Percentiles rank a stretch among this genome's conserved stretches.
Conservation (phyloP, 2,329 filamentous ascomycete species). For the Malbranchea zuffiana region DNA sequence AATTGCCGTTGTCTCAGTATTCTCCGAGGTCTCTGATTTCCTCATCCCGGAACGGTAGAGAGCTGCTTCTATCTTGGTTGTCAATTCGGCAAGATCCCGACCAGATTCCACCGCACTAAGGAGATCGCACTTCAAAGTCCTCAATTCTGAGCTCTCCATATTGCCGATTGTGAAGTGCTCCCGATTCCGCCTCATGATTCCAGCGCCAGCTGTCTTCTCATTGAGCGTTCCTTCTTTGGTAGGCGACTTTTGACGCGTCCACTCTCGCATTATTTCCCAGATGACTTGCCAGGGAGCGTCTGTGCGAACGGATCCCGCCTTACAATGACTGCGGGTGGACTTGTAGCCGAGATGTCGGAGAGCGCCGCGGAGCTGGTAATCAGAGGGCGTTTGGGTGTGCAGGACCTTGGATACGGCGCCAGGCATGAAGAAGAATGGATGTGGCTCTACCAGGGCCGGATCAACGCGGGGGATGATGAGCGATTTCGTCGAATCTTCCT, state of each 20-base stretch:
- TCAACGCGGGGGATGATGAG: constrained; percentile 40
- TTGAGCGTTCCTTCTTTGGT: constrained; percentile 63
- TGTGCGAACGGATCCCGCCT: constrained; percentile 82
- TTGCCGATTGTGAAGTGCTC: constrained; percentile 19
- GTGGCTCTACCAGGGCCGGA: constrained; percentile 56
- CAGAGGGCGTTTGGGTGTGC: constrained; percentile 68
- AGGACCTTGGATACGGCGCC: constrained; percentile 63
- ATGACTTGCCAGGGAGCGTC: constrained; percentile 82
- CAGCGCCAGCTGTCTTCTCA: constrained; percentile 58
- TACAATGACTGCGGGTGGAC: constrained; percentile 77
- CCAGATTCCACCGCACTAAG: constrained; percentile 25
- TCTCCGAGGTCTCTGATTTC: neutral
- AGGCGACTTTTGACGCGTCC: constrained; percentile 69
- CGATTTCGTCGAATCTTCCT: constrained; percentile 13
- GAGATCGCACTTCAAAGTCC: constrained; percentile 28
- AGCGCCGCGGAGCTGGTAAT: constrained; percentile 69
- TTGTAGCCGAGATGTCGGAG: constrained; percentile 69
- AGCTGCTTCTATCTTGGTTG: constrained; percentile 35
- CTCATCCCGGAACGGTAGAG: constrained; percentile 29
- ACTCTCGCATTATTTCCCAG: constrained; percentile 90
- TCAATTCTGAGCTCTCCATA: constrained; percentile 25
- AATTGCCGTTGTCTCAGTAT: neutral
- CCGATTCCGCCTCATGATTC: constrained; percentile 47
- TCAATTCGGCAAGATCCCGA: constrained; percentile 29
- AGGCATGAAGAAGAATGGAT: constrained; percentile 80